phyloP scores from a whole-genome alignment of 495 filamentous ascomycete genomes.

The Rusavskia elegans region DNA sequence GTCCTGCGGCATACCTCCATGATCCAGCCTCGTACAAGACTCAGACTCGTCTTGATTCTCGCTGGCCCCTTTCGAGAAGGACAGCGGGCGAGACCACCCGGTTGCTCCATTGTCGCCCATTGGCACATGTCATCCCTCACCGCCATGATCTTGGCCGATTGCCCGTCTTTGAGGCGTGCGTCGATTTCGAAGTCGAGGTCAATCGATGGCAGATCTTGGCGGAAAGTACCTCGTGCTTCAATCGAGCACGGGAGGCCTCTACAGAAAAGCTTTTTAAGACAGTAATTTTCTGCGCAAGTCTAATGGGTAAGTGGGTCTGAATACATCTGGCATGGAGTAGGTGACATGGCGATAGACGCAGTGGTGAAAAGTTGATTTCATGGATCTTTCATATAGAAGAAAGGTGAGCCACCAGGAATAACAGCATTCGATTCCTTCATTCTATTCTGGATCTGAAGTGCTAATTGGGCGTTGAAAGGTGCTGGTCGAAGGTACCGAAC shows the following conservation, averaged over 20 bases:
- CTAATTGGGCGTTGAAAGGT: neutral
- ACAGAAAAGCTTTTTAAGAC: neutral
- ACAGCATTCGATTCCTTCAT: neutral
- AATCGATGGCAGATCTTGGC: neutral
- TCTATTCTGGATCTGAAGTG: neutral
- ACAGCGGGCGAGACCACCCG: neutral
- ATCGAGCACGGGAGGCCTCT: neutral
- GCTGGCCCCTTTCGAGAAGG: neutral
- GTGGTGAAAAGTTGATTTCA: neutral
- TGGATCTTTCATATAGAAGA: neutral
- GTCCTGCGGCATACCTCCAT: neutral
- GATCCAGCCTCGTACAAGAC: neutral
- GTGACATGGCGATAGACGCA: neutral
- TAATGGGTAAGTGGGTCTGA: neutral
- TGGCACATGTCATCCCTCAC: neutral
- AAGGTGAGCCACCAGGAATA: constrained; percentile 1
- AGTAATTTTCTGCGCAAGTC: neutral
- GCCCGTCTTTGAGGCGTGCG: neutral
- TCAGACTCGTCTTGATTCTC: neutral
- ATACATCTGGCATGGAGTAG: constrained; percentile 2
- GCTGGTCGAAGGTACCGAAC: no score
- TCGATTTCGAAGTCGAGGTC: neutral
- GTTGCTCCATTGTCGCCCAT: neutral
- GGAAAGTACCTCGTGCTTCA: neutral
- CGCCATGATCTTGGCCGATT: neutral